phyloP scores from a whole-genome alignment of 179 eudicot genomes.

The Beta lomatogona region DNA sequence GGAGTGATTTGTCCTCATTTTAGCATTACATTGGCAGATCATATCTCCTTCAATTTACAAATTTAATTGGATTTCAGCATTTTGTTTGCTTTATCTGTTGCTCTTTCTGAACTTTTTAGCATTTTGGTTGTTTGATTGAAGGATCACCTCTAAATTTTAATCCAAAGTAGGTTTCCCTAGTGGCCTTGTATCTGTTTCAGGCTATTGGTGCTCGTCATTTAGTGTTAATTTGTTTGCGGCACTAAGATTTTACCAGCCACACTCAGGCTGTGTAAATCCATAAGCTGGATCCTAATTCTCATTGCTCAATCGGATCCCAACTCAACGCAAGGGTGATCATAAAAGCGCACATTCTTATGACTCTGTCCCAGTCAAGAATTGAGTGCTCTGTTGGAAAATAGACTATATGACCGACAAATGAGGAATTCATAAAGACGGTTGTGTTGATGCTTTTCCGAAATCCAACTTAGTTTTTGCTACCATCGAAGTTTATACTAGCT shows the following conservation, averaged over 20 bases:
- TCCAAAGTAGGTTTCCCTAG: neutral
- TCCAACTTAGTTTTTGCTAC: too few relatives aligned
- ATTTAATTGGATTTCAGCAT: neutral
- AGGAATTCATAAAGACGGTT: too few relatives aligned
- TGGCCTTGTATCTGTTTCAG: neutral
- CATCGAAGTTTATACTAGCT: too few relatives aligned
- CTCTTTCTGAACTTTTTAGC: neutral
- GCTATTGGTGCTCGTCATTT: neutral
- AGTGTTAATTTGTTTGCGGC: too few relatives aligned
- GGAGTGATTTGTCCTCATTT: constrained; percentile 12
- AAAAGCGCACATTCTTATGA: too few relatives aligned
- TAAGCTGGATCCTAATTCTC: neutral
- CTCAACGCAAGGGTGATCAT: neutral
- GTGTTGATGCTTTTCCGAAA: too few relatives aligned
- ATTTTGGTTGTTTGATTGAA: neutral
- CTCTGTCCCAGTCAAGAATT: too few relatives aligned
- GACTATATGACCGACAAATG: too few relatives aligned
- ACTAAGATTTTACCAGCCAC: too few relatives aligned
- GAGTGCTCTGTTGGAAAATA: too few relatives aligned
- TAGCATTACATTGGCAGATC: constrained; percentile 18
- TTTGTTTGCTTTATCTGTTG: neutral
- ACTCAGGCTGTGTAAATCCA: too few relatives aligned
- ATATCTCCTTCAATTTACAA: constrained; percentile 7
- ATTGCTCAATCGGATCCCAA: neutral
- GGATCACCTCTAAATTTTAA: neutral